phyloP scores from a whole-genome alignment of 108 stramenopile species.

The Aureococcus anophagefferens region DNA sequence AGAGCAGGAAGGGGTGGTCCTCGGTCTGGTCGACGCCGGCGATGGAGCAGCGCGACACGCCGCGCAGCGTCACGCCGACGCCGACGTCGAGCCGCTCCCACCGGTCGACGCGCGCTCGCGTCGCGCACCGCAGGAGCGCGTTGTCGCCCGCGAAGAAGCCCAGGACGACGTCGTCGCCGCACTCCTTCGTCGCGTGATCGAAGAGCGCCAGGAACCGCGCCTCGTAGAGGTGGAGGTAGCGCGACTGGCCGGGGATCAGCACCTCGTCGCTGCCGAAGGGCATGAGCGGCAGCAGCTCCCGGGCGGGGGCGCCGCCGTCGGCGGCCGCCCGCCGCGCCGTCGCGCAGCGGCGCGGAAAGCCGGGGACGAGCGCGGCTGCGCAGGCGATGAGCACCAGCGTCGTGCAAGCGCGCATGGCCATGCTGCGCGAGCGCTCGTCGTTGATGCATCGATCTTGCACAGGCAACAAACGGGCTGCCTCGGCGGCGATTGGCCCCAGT shows the following conservation, averaged over 20 bases:
- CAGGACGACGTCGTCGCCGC: neutral
- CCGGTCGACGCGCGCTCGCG: neutral
- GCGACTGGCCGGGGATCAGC: neutral
- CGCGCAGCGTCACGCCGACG: neutral
- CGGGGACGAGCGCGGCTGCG: too few relatives aligned
- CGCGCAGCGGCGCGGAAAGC: too few relatives aligned
- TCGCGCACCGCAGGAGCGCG: neutral
- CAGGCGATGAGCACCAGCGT: too few relatives aligned
- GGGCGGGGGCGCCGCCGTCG: too few relatives aligned
- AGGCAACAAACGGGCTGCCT: too few relatives aligned
- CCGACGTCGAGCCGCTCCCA: neutral
- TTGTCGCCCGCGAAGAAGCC: too few relatives aligned
- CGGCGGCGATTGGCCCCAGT: too few relatives aligned
- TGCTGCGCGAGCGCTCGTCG: too few relatives aligned
- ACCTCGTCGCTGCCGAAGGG: neutral
- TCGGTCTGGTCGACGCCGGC: neutral
- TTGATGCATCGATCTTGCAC: too few relatives aligned
- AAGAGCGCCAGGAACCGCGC: neutral
- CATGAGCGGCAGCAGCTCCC: too few relatives aligned
- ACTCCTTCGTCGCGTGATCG: neutral
- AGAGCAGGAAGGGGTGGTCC: neutral
- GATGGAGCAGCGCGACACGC: neutral
- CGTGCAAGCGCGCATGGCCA: too few relatives aligned
- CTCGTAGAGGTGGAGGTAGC: neutral
- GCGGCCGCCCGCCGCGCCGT: too few relatives aligned